A percentile compares a stretch with the other conserved stretches of the same genome.
These are phyloP conservation scores for Kodamaea sagamina DNA, from an alignment of 805 yeast species.

Conservation along the genomic window DNA sequence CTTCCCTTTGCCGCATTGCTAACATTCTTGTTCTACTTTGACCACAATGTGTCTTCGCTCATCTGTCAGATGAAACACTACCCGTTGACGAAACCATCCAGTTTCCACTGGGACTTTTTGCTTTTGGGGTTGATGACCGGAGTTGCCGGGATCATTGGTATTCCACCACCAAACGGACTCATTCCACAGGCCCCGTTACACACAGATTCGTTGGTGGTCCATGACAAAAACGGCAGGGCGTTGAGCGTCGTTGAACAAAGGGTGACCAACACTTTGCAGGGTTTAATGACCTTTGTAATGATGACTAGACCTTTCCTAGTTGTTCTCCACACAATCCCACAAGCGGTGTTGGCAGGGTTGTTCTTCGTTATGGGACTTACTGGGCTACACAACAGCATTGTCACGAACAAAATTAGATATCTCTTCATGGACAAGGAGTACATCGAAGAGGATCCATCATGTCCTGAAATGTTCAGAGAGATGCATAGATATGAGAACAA, in stretches of 20 bases:
- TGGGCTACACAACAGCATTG: constrained; percentile 68
- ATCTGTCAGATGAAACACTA: constrained; percentile 86
- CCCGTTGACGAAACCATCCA: constrained; percentile 80
- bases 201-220: constrained; percentile 71
- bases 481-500: constrained; percentile 30
- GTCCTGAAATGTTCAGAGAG: constrained; percentile 37
- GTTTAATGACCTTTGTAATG: constrained; percentile 76
- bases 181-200: constrained; percentile 98
- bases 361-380: constrained; percentile 91
- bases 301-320: constrained; percentile 87
- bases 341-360: constrained; percentile 88
- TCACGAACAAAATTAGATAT: constrained; percentile 62
- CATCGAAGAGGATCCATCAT: constrained; percentile 35
- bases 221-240: constrained; percentile 41
- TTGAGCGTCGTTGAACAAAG: constrained; percentile 84
- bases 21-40: constrained; percentile 86
- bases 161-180: constrained; percentile 95
- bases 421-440: constrained; percentile 57
- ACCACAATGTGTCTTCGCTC: constrained; percentile 90
- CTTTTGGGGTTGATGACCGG: constrained; percentile 86
- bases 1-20: constrained; percentile 88
- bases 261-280: constrained; percentile 81
- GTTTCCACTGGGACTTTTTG: constrained; percentile 91
- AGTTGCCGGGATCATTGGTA: constrained; percentile 79
- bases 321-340: constrained; percentile 84